Evolutionary conservation across 208 protist species (phyloP), one percentile per base, ranked within the genome.

Genomic region (Leishmania aethiopica): DNA sequence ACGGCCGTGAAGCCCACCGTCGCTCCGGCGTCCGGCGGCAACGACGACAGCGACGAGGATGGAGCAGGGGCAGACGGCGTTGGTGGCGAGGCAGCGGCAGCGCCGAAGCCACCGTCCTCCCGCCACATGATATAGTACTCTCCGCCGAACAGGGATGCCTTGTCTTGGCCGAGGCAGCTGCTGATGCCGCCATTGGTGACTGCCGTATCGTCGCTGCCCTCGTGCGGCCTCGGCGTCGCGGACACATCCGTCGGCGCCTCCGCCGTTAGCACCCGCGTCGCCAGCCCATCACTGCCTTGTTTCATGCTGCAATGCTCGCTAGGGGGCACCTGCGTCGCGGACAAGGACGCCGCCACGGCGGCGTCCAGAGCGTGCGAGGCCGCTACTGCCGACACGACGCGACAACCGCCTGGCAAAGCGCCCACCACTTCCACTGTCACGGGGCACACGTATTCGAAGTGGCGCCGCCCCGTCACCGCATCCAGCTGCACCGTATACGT

Each of bases 371-470:
- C 62, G 25, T 15, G 75, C 55, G 53, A 60, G 75, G 59, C 55
- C 55, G 25, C 57, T 67, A 8, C 71, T 8, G 35, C 32, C n/a
- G 73, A 53, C 53, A 59, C 67, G 47, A 86, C 42, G 10, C 66
- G 83, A n/a, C 42, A 82, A 32, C 70, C 42, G n/a, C 47, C 79
- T n/a, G 78, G 84, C 49, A 87, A 57, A 51, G 77, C 84, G 1
- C 84, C 78, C 22, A 84, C 80, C n/a, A 87, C 35, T 70, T 88
- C 78, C 15, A 91, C 66, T 22, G 88, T 89, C 42, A 91, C 66
- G n/a, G 88, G 88, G 40, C 85, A 81, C 37, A 75, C 55, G 83
- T 91, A 91, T 47, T 87, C 83, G 60, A 91, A 88, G 80, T 78
- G 88, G 35, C 88, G 88, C 35, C 45, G 71, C 55, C 67, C 60